Evolutionary conservation across 2,329 filamentous ascomycete species (phyloP), one percentile per base, ranked within the genome.

Genomic region (Talaromyces sp.): DNA sequence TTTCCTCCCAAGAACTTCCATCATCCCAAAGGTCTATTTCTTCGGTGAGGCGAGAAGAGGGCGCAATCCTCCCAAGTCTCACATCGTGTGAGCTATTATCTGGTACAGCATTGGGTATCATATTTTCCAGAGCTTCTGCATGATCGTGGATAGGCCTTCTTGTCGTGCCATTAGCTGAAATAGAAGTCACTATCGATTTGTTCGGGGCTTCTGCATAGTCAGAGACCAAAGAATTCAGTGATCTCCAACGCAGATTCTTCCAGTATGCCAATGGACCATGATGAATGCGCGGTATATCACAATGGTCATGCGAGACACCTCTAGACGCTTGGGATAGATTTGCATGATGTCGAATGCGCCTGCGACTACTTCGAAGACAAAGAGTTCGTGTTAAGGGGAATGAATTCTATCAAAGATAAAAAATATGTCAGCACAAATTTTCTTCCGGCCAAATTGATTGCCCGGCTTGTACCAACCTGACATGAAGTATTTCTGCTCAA

Each of bases 391-490:
- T 33, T 27, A 52, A 31, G 9, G 24, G 47, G 13, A 31, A 19
- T 43, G 47, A 16, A 24, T 22, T 62, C 60, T 62, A 22, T 41
- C 22, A 43, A 39, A 52, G 27, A 11, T 16, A 22, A 50, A 16
- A 27, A 13, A 16, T 31, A 8, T 31, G 8, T 59, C 24, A 59
- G 37, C 22, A 7, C 22, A 9, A 43, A 8, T 24, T 31, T 11
- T 3, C 1, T n/a, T 45, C 39, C 19, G n/a, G 16, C 22, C 13
- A 59, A 2, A 24, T 45, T 45, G 4, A 33, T 39, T 22, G 22
- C 27, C 11, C 6, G 27, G 27, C 49, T 27, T 19, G 47, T 14
- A n/a, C 70, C 59, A 45, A 75, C 73, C 73, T 73, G 74, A 60
- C 58, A 39, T n/a, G 41, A 54, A 24, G 62, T 59, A 43, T 31